Conservation (phyloP, 2,329 filamentous ascomycete species). For the Claviceps spartinae region DNA sequence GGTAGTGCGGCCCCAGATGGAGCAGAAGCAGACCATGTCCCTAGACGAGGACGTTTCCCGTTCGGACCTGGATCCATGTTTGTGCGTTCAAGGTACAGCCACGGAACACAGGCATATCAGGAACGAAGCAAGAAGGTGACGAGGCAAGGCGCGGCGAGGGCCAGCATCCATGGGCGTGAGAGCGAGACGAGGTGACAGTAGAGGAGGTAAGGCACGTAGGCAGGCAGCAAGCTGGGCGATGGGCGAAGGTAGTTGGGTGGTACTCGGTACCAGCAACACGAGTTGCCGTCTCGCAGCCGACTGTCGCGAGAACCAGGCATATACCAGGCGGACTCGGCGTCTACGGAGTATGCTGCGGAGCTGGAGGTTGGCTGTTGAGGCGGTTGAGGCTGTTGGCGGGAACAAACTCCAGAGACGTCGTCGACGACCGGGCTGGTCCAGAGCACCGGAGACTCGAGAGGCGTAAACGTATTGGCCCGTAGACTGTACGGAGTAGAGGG, state of each 20-base stretch:
- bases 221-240: neutral
- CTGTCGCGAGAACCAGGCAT: neutral
- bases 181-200: slow-evolving; percentile 10
- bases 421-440: neutral
- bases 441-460: neutral
- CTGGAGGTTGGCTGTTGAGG: neutral
- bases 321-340: neutral
- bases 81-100: slow-evolving; percentile 24
- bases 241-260: neutral
- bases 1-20: slow-evolving; percentile 34
- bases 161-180: slow-evolving; percentile 14
- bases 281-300: neutral
- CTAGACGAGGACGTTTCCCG: slow-evolving; percentile 44
- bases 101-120: slow-evolving; percentile 22
- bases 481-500: too few species aligned
- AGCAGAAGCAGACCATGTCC: slow-evolving; percentile 34
- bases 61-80: slow-evolving; percentile 48
- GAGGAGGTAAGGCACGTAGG: neutral
- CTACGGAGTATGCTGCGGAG: neutral
- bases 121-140: slow-evolving; percentile 19
- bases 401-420: neutral
- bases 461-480: neutral
- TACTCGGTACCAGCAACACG: neutral
- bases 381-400: neutral
- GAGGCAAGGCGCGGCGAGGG: slow-evolving; percentile 25